These are phyloP conservation scores for Suillus hirtellus DNA, from an alignment of 768 basidiomycete species.

Conservation along the genomic window DNA sequence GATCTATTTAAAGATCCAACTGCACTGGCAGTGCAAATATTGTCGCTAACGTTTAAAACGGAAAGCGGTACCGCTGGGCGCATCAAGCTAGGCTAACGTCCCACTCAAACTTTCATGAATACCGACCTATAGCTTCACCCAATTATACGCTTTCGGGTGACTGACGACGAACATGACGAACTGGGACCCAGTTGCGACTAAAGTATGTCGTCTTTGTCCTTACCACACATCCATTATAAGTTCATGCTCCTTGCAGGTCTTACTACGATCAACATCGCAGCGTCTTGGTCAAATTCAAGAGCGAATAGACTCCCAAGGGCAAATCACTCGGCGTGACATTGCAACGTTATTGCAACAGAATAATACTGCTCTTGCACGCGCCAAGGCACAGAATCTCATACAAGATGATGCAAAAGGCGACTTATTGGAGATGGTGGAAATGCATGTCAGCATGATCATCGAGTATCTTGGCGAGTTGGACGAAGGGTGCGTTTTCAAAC, in stretches of 20 bases:
- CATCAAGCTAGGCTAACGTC: background rate
- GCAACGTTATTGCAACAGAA: constrained; percentile 63
- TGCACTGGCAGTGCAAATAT: background rate
- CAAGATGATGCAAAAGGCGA: constrained; percentile 62
- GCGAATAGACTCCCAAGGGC: constrained; percentile 63
- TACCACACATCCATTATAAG: background rate
- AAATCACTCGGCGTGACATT: constrained; percentile 66
- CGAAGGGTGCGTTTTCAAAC: constrained; percentile 36
- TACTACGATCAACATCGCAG: constrained; percentile 63
- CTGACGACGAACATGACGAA: constrained; percentile 20
- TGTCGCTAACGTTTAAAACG: background rate
- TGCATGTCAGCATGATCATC: constrained; percentile 62
- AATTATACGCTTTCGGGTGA: background rate
- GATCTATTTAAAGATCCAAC: background rate
- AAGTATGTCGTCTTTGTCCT: constrained; percentile 18
- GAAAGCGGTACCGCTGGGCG: background rate
- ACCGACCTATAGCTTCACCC: background rate
- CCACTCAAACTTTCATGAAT: background rate
- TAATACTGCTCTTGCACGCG: constrained; percentile 62
- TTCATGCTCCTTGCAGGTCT: constrained; percentile 41
- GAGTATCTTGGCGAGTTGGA: constrained; percentile 62
- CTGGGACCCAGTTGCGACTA: constrained; percentile 34
- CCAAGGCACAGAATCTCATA: constrained; percentile 70
- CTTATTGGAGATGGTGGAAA: constrained; percentile 64
- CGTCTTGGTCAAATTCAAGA: constrained; percentile 70